Conservation (phyloP, 2,329 filamentous ascomycete genomes). For the Curvularia lunata region DNA sequence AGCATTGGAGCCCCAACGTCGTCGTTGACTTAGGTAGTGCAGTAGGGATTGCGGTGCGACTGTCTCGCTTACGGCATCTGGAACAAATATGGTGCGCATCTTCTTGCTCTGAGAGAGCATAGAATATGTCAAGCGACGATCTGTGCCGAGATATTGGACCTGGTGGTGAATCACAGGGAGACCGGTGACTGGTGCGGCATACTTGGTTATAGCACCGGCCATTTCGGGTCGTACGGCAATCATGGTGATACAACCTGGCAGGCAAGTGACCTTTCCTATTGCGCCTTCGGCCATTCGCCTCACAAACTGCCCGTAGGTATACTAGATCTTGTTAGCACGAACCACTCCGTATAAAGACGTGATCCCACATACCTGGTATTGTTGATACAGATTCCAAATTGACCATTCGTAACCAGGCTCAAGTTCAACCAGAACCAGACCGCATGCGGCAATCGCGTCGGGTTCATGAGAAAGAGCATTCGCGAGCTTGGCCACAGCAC, state of each 20-base stretch:
- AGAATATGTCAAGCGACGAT: slow-evolving; percentile 5
- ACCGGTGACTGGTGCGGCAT: slow-evolving; percentile 1
- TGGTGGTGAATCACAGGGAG: slow-evolving; percentile 4
- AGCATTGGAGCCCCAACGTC: slow-evolving; percentile 5
- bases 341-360: neutral
- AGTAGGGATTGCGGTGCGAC: slow-evolving; percentile 1
- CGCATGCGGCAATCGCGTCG: slow-evolving; percentile 2
- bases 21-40: slow-evolving; percentile 6
- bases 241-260: slow-evolving; percentile 6
- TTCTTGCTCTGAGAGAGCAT: slow-evolving; percentile 6
- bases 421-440: slow-evolving; percentile 2
- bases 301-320: slow-evolving; percentile 4
- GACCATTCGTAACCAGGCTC: slow-evolving; percentile 5
- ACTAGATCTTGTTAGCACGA: slow-evolving; percentile 2
- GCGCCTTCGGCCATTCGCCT: slow-evolving; percentile 1
- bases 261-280: slow-evolving; percentile 3
- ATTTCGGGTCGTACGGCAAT: slow-evolving; percentile 4
- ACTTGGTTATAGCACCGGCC: slow-evolving; percentile 3
- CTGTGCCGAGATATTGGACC: slow-evolving; percentile 6
- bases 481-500: slow-evolving; percentile 3
- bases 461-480: slow-evolving; percentile 3
- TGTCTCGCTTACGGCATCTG: slow-evolving; percentile 2
- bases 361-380: slow-evolving; percentile 2
- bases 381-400: slow-evolving; percentile 3
- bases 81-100: slow-evolving; percentile 4